These are phyloP conservation scores for Pyrus betulifolia DNA, from an alignment of 306 rosid species.

Conservation along the genomic window DNA sequence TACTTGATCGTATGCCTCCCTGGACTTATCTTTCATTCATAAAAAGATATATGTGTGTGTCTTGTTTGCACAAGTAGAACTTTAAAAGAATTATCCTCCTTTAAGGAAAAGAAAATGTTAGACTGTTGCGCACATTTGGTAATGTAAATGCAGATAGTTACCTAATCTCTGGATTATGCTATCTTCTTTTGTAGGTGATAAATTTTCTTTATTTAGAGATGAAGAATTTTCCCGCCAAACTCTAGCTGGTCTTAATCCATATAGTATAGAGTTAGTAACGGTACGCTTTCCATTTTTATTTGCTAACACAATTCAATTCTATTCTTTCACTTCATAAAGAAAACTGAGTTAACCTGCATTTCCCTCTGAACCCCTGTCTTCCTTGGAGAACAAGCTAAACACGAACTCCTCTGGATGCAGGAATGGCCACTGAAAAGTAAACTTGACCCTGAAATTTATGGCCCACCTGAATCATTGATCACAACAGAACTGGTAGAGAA, in stretches of 20 bases:
- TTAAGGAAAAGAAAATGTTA: background rate
- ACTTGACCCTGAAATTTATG: conserved; percentile 33
- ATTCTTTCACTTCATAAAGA: background rate
- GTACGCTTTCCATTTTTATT: conserved; percentile 2
- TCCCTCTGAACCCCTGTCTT: background rate
- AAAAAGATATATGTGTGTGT: no score
- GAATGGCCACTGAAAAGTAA: conserved; percentile 41
- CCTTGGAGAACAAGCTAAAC: background rate
- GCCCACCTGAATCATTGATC: conserved; percentile 33
- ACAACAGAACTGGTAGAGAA: conserved; percentile 21
- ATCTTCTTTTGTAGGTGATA: conserved; percentile 24
- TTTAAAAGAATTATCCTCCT: no score
- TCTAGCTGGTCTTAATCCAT: conserved; percentile 42
- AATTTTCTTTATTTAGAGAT: conserved; percentile 31
- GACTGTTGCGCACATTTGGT: no score
- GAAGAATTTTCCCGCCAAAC: conserved; percentile 44
- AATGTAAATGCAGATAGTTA: no score
- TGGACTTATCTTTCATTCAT: no score
- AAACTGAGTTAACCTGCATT: background rate
- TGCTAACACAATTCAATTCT: background rate
- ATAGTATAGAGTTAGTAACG: conserved; percentile 22
- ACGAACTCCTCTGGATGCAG: background rate
- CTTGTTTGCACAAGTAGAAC: no score
- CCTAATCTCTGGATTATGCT: no score
- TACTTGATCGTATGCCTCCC: conserved; percentile 16